These are phyloP conservation scores for Avena atlantica DNA, from an alignment of 176 grass and related monocot genomes.

Conservation along the genomic window DNA sequence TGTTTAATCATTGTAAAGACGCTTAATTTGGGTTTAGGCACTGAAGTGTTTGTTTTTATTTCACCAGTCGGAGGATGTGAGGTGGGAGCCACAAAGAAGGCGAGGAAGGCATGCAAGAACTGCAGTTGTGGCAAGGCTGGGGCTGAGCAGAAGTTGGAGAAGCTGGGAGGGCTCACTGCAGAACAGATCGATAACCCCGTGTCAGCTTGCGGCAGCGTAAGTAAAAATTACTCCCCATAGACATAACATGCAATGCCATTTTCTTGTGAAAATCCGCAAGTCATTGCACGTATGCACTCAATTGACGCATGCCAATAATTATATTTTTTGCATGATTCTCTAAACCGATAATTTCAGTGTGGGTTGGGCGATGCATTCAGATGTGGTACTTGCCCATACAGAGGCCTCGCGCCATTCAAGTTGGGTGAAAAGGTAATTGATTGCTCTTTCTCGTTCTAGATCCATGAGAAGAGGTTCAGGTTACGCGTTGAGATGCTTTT, in stretches of 20 bases:
- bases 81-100: slow-evolving; percentile 73
- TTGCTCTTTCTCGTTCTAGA: neutral
- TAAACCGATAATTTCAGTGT: slow-evolving; percentile 48
- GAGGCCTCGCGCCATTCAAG: slow-evolving; percentile 81
- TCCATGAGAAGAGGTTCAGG: neutral
- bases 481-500: neutral
- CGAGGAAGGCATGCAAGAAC: slow-evolving; percentile 71
- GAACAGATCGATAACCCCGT: slow-evolving; percentile 88
- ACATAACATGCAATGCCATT: neutral
- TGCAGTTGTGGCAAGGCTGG: slow-evolving; percentile 79
- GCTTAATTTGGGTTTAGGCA: slow-evolving; percentile 17
- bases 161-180: slow-evolving; percentile 60
- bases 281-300: neutral
- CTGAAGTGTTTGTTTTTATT: slow-evolving; percentile 29
- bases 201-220: slow-evolving; percentile 84
- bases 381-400: slow-evolving; percentile 81
- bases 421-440: slow-evolving; percentile 76
- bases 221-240: neutral
- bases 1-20: neutral
- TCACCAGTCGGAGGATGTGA: slow-evolving; percentile 77
- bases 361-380: slow-evolving; percentile 88
- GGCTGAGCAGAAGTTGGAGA: slow-evolving; percentile 74
- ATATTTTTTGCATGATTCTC: neutral
- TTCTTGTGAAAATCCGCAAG: no score
- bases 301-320: neutral